phyloP scores from a whole-genome alignment of 208 protist genomes.

The Wallacemonas sp. region DNA sequence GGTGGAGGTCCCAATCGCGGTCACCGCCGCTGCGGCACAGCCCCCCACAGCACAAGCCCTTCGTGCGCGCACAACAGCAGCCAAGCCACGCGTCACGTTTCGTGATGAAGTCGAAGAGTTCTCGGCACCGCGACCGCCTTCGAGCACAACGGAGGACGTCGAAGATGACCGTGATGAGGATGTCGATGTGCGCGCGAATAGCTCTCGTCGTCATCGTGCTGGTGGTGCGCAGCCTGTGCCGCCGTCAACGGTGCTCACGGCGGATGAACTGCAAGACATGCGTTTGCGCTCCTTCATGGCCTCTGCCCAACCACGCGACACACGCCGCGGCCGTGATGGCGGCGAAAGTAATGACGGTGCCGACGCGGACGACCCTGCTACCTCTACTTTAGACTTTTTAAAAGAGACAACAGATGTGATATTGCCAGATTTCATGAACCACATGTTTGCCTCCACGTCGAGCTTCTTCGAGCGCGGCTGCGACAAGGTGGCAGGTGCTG shows the following conservation, averaged over 20 bases:
- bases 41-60: background rate
- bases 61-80: background rate
- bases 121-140: constrained; percentile 3
- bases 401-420: constrained; percentile 25
- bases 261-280: constrained; percentile 34
- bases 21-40: background rate
- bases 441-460: constrained; percentile 31
- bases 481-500: constrained; percentile 24
- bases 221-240: background rate
- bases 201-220: background rate
- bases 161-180: background rate
- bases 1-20: background rate
- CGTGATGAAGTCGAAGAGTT: constrained; percentile 13
- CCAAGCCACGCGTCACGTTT: background rate
- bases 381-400: constrained; percentile 34
- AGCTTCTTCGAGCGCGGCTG: constrained; percentile 23
- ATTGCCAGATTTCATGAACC: constrained; percentile 32
- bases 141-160: constrained; percentile 1
- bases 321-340: background rate
- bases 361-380: constrained; percentile 7
- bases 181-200: background rate
- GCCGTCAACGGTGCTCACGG: constrained; percentile 5
- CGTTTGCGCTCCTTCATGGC: constrained; percentile 17
- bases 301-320: background rate
- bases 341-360: background rate